Conservation (phyloP, 202 grass and related monocot genomes). For the Saccharum hybrid region DNA sequence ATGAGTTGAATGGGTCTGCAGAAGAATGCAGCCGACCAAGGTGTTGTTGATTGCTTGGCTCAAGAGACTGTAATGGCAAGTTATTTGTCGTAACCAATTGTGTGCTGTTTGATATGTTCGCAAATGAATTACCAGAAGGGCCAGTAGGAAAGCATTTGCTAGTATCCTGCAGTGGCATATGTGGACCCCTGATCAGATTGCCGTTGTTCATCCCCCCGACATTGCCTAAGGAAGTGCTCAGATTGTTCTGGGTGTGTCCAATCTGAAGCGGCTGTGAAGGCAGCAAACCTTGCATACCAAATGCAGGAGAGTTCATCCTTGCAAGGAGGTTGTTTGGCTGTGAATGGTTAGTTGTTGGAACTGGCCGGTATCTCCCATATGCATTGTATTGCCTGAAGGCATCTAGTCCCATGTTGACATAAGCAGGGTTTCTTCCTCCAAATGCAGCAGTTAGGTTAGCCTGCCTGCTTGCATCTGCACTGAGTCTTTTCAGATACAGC, state of each 20-base stretch:
- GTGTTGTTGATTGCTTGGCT: conserved; percentile 49
- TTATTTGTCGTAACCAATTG: conserved; percentile 44
- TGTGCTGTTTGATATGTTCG: conserved; percentile 51
- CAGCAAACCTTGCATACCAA: conserved; percentile 65
- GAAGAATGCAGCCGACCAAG: conserved; percentile 47
- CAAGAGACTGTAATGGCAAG: conserved; percentile 44
- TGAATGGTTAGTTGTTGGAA: conserved; percentile 46
- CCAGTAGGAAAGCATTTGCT: conserved; percentile 46
- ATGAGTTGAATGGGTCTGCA: conserved; percentile 46
- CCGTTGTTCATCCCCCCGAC: conserved; percentile 53
- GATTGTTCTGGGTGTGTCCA: conserved; percentile 49
- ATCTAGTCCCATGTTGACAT: conserved; percentile 70
- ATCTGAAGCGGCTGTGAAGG: conserved; percentile 68
- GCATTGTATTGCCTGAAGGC: conserved; percentile 72
- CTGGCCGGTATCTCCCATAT: conserved; percentile 61
- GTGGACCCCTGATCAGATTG: conserved; percentile 53
- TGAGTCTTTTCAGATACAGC: conserved; percentile 87
- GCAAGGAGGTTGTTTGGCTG: conserved; percentile 60
- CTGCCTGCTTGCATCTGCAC: conserved; percentile 63
- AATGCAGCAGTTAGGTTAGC: conserved; percentile 62
- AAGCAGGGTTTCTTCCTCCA: conserved; percentile 61
- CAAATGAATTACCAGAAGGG: conserved; percentile 53
- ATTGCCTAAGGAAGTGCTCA: conserved; percentile 53
- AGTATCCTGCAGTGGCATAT: conserved; percentile 52
- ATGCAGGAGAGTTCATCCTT: conserved; percentile 63